A percentile compares a stretch with the other conserved stretches of the same genome.
Conservation (phyloP, 2,329 filamentous ascomycete genomes). For the Keithomyces neogunnii region DNA sequence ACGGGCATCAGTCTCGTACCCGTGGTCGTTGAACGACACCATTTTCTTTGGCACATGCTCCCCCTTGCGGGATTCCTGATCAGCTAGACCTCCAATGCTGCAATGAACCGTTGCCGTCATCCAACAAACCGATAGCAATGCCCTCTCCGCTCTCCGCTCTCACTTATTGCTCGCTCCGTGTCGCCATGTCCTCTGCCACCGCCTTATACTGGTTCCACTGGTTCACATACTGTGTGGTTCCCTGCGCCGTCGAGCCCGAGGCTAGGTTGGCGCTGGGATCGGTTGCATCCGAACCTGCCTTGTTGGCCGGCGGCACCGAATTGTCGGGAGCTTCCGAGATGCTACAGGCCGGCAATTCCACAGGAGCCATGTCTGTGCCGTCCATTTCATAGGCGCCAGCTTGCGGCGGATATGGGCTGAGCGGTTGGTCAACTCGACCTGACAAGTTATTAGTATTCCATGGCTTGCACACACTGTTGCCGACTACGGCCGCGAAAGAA, state of each 20-base stretch:
- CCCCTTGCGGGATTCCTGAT: too few species aligned
- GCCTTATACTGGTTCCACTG: neutral
- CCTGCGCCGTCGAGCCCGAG: neutral
- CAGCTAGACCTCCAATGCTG: too few species aligned
- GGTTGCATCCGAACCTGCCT: neutral
- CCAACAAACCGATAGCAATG: too few species aligned
- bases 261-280: neutral
- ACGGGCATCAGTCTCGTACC: too few species aligned
- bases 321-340: constrained; percentile 3
- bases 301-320: constrained; percentile 7
- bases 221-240: neutral
- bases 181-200: neutral
- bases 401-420: constrained; percentile 17
- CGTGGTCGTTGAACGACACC: too few species aligned
- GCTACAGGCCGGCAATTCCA: constrained; percentile 24
- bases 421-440: constrained; percentile 25
- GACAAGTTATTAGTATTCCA: neutral
- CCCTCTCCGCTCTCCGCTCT: too few species aligned
- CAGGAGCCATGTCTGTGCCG: constrained; percentile 20
- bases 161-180: neutral
- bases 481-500: too few species aligned
- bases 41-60: too few species aligned
- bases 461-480: neutral
- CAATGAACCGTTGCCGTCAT: neutral
- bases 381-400: constrained; percentile 30